Evolutionary conservation across 192 early-diverging fungal genomes (phyloP).

Genomic region (Entomortierella chlamydospora): DNA sequence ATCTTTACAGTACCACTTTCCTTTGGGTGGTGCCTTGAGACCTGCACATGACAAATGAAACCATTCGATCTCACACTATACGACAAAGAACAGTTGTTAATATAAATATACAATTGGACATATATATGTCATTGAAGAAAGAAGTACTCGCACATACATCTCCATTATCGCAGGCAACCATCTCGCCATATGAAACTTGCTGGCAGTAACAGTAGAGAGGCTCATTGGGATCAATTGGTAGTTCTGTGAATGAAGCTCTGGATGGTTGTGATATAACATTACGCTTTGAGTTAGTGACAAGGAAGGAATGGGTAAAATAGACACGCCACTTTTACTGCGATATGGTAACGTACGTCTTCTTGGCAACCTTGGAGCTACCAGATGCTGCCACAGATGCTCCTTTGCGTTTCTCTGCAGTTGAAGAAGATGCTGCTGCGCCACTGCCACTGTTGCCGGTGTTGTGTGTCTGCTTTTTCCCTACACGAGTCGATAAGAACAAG

Average conservation of each 20-base stretch:
- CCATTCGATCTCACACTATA: conserved; percentile 94
- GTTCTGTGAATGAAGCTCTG: conserved; percentile 61
- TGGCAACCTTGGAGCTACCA: conserved; percentile 25
- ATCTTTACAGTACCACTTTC: conserved; percentile 94
- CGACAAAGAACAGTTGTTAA: not conserved
- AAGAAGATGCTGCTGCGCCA: conserved; percentile 22
- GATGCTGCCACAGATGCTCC: conserved; percentile 3
- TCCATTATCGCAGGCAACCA: conserved; percentile 96
- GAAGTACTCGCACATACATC: conserved; percentile 71
- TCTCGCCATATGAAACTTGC: conserved; percentile 96
- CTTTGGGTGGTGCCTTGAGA: conserved; percentile 87
- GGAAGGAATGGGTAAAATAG: not conserved
- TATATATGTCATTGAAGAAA: not conserved
- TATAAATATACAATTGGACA: not conserved
- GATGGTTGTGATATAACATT: not conserved
- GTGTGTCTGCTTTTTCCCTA: conserved; percentile 54
- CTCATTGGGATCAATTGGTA: conserved; percentile 96
- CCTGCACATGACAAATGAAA: conserved; percentile 97
- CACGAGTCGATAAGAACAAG: no score
- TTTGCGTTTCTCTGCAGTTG: conserved; percentile 36
- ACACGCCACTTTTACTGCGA: no score
- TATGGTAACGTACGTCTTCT: conserved; percentile 51
- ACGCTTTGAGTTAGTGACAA: no score
- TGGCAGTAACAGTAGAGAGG: conserved; percentile 97
- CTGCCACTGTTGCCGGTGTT: conserved; percentile 15